Evolutionary conservation across 306 rosid genomes (phyloP).

Genomic region (Alnus rubra): DNA sequence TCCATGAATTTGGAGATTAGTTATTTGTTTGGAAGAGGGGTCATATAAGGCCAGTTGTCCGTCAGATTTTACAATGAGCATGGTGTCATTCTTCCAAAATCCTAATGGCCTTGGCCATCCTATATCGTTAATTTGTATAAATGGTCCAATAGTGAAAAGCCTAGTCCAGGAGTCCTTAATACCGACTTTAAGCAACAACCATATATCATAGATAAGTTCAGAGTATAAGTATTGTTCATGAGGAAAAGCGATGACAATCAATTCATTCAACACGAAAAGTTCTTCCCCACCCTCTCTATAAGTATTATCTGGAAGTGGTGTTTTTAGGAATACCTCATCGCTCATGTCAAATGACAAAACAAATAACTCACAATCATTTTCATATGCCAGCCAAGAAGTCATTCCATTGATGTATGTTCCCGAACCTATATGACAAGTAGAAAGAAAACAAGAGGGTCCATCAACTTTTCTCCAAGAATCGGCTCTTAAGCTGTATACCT

Average conservation of each 20-base stretch:
- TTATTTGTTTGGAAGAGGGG: background rate
- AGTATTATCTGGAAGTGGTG: background rate
- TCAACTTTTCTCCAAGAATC: too few species aligned
- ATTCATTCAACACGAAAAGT: background rate
- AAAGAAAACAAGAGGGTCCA: too few species aligned
- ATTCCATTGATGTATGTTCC: background rate
- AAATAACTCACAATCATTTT: background rate
- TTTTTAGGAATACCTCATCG: background rate
- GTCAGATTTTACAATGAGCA: background rate
- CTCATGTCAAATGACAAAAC: background rate
- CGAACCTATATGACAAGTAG: too few species aligned
- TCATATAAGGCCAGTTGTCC: background rate
- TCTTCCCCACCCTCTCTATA: background rate
- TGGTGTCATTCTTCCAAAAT: background rate
- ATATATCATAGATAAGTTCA: background rate
- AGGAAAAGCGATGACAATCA: background rate
- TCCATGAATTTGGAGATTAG: background rate
- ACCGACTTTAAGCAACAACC: background rate
- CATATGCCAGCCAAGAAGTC: background rate
- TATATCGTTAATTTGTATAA: background rate
- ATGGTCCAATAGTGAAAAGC: background rate
- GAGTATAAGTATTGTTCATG: too few species aligned
- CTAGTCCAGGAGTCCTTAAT: background rate
- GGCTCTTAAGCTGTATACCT: background rate
- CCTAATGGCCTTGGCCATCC: background rate